Percentiles rank a stretch among this genome's conserved stretches.
phyloP scores from a whole-genome alignment of 805 yeast genomes.

The Yamadazyma phyllophila region DNA sequence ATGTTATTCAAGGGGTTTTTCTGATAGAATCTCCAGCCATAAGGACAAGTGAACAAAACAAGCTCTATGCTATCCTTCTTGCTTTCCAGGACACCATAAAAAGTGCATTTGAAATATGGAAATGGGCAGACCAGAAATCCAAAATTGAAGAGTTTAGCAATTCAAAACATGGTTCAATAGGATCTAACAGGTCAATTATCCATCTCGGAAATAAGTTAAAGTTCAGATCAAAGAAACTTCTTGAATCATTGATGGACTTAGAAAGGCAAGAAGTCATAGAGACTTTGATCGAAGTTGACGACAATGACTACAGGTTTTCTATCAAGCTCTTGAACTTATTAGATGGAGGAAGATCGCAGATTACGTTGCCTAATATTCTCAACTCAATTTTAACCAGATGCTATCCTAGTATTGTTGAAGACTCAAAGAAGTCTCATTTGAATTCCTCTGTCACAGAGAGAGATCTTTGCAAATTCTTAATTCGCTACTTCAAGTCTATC shows the following conservation, averaged over 20 bases:
- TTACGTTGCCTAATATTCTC: conserved; percentile 67
- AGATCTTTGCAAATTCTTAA: conserved; percentile 43
- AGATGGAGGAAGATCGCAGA: conserved; percentile 79
- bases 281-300: conserved; percentile 48
- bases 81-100: conserved; percentile 61
- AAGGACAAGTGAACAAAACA: conserved; percentile 49
- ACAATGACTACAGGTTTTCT: conserved; percentile 1
- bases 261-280: conserved; percentile 78
- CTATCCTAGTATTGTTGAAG: conserved; percentile 29
- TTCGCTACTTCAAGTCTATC: conserved; percentile 59
- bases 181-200: conserved; percentile 24
- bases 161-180: neutral
- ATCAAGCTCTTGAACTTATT: conserved; percentile 70
- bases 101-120: conserved; percentile 66
- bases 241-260: conserved; percentile 60
- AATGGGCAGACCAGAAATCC: conserved; percentile 51
- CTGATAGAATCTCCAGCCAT: conserved; percentile 63
- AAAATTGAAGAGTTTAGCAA: conserved; percentile 12
- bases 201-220: conserved; percentile 58
- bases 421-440: conserved; percentile 44
- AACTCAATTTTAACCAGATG: conserved; percentile 52
- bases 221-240: conserved; percentile 61
- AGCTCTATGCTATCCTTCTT: conserved; percentile 54
- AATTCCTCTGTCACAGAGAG: conserved; percentile 45
- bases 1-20: conserved; percentile 76